Conservation (phyloP, 2,329 filamentous ascomycete genomes). For the Orbilia quercus region DNA sequence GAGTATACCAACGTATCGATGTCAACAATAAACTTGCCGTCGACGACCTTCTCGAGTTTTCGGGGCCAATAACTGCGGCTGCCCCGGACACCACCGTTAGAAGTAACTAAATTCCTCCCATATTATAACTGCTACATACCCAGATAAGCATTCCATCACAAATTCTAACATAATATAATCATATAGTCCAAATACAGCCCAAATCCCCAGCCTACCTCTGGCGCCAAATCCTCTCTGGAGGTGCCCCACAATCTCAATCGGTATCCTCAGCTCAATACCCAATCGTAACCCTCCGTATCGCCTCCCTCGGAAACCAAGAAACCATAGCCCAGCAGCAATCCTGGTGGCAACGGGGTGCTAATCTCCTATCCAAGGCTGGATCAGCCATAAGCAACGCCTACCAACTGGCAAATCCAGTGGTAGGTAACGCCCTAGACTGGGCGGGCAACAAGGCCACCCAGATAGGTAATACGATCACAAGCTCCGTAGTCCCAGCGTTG, state of each 20-base stretch:
- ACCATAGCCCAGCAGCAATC: constrained; percentile 25
- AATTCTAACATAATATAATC: constrained; percentile 10
- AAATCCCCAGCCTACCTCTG: not conserved
- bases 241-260: not conserved
- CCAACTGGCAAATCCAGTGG: constrained; percentile 6
- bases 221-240: constrained; percentile 16
- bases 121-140: too few species aligned
- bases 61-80: constrained; percentile 2
- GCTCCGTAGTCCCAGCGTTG: not conserved
- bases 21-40: constrained; percentile 17
- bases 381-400: not conserved
- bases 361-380: constrained; percentile 19
- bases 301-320: constrained; percentile 29
- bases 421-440: constrained; percentile 3
- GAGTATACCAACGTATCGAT: constrained; percentile 32
- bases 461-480: not conserved
- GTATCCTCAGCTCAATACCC: constrained; percentile 8
- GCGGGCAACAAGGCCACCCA: not conserved
- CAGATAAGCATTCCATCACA: not conserved
- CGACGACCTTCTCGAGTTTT: constrained; percentile 43
- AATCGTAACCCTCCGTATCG: constrained; percentile 24
- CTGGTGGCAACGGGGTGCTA: constrained; percentile 31
- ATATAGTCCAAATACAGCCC: constrained; percentile 29
- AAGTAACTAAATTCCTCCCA: constrained; percentile 20
- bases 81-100: constrained; percentile 16